These are phyloP conservation scores for Scleroderma bovista DNA, from an alignment of 768 basidiomycete genomes.

Conservation along the genomic window DNA sequence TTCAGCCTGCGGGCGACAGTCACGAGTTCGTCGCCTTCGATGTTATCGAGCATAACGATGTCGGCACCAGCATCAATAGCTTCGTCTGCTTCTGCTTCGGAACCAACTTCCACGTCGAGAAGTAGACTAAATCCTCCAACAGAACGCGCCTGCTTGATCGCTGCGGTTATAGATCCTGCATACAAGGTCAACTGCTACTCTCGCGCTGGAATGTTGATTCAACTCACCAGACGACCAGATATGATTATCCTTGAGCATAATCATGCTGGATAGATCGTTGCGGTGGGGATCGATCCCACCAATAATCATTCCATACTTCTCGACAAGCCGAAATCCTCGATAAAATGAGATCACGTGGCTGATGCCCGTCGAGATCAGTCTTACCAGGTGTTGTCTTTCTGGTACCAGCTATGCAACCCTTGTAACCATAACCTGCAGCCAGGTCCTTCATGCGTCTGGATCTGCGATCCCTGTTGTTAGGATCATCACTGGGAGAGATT, in stretches of 20 bases:
- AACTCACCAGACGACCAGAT: slow-evolving; percentile 88
- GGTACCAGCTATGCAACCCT: slow-evolving; percentile 89
- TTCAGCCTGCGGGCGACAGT: slow-evolving; percentile 65
- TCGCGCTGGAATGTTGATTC: not conserved
- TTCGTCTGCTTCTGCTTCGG: slow-evolving; percentile 88
- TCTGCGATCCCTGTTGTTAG: slow-evolving; percentile 35
- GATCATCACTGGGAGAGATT: not conserved
- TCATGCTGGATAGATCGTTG: slow-evolving; percentile 97
- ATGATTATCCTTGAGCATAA: slow-evolving; percentile 99
- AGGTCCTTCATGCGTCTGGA: slow-evolving; percentile 79
- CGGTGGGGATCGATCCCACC: slow-evolving; percentile 96
- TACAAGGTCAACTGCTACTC: slow-evolving; percentile 3
- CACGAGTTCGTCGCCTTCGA: slow-evolving; percentile 70
- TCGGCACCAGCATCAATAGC: slow-evolving; percentile 96
- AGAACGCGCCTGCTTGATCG: slow-evolving; percentile 77
- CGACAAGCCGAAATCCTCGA: slow-evolving; percentile 87
- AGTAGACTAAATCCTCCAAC: slow-evolving; percentile 90
- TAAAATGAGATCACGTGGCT: slow-evolving; percentile 5
- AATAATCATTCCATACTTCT: slow-evolving; percentile 98
- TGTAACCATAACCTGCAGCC: slow-evolving; percentile 72
- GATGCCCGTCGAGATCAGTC: not conserved
- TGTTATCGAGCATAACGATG: slow-evolving; percentile 93
- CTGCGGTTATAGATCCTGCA: slow-evolving; percentile 83
- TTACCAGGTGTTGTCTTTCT: slow-evolving; percentile 93
- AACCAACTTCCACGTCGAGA: slow-evolving; percentile 90